Evolutionary conservation across 192 early-diverging fungal genomes (phyloP).

Genomic region (Diversispora epigaea): DNA sequence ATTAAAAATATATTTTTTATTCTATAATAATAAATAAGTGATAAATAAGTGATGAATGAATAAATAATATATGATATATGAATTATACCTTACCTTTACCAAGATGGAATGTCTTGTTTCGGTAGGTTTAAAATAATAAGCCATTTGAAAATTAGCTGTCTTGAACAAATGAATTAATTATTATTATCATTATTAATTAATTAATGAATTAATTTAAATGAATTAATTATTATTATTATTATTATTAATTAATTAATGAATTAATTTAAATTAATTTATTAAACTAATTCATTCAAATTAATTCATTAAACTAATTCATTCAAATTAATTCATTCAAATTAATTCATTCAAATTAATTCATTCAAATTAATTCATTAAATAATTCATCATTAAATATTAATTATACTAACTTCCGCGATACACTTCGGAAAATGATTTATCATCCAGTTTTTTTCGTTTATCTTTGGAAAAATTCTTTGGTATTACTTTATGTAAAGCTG

Average conservation of each 20-base stretch:
- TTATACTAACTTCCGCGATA: conserved; percentile 12
- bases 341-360: too few species aligned
- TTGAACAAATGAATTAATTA: too few species aligned
- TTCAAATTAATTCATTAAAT: too few species aligned
- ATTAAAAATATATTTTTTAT: not conserved
- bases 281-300: too few species aligned
- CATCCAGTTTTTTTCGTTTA: not conserved
- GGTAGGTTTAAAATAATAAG: conserved; percentile 25
- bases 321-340: too few species aligned
- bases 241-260: too few species aligned
- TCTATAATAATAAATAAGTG: not conserved
- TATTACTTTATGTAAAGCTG: conserved; percentile 18
- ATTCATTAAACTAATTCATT: too few species aligned
- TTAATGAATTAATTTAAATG: too few species aligned
- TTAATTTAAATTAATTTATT: too few species aligned
- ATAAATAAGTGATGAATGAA: not conserved
- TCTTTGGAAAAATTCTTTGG: conserved; percentile 12
- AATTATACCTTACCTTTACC: not conserved
- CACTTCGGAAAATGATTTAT: conserved; percentile 14
- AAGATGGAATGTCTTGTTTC: conserved; percentile 20
- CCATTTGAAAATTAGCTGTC: conserved; percentile 25
- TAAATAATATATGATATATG: not conserved
- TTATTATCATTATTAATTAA: too few species aligned
- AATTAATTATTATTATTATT: too few species aligned
- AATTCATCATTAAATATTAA: not conserved